Conservation (phyloP, 2,329 filamentous ascomycete species). For the Monosporascus sp. region DNA sequence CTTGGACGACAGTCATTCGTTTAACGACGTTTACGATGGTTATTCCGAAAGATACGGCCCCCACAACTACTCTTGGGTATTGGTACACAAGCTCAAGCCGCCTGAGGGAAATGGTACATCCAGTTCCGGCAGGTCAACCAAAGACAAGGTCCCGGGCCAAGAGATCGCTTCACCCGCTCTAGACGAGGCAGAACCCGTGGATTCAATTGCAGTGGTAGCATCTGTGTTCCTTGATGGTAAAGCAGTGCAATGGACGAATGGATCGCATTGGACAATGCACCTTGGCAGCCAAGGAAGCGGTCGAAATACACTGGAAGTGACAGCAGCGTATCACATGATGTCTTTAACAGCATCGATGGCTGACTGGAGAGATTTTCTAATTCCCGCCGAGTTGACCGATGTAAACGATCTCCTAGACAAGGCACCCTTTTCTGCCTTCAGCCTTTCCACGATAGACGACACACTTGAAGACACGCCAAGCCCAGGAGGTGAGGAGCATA, state of each 20-base stretch:
- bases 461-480: neutral
- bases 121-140: too few species aligned
- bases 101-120: too few species aligned
- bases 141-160: too few species aligned
- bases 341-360: neutral
- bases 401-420: neutral
- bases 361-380: conserved; percentile 1
- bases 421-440: neutral
- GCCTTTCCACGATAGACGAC: neutral
- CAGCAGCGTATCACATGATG: conserved; percentile 1
- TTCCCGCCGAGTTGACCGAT: neutral
- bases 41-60: neutral
- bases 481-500: neutral
- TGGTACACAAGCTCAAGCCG: too few species aligned
- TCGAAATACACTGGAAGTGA: neutral
- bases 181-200: too few species aligned
- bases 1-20: neutral
- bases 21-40: neutral
- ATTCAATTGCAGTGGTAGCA: conserved; percentile 1
- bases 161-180: too few species aligned
- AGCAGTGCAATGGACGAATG: neutral
- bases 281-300: neutral
- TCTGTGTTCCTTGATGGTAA: conserved; percentile 2
- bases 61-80: too few species aligned
- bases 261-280: neutral